These are phyloP conservation scores for Biscogniauxia marginata DNA, from an alignment of 2,329 filamentous ascomycete species.

Conservation along the genomic window DNA sequence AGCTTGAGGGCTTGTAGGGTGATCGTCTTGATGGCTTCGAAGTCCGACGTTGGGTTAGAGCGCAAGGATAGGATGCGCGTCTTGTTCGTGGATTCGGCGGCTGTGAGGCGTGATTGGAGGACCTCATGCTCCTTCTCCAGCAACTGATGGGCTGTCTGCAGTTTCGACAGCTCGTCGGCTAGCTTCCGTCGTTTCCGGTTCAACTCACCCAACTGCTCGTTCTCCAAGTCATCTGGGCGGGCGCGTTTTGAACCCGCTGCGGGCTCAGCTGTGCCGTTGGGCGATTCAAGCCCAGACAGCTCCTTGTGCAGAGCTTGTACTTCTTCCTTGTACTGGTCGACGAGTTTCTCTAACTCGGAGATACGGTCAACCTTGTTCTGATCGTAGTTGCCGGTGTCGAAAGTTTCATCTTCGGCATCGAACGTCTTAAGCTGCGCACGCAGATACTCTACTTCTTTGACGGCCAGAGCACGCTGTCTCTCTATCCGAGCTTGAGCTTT, in stretches of 20 bases:
- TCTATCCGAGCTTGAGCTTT: constrained; percentile 76
- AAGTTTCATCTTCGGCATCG: constrained; percentile 82
- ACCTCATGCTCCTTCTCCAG: constrained; percentile 69
- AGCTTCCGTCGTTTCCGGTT: constrained; percentile 79
- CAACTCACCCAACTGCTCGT: constrained; percentile 76
- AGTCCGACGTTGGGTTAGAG: constrained; percentile 86
- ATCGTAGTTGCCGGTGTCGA: constrained; percentile 78
- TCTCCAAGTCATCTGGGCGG: constrained; percentile 57
- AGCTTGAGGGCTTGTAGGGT: constrained; percentile 75
- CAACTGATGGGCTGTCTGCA: constrained; percentile 74
- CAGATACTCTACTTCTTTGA: constrained; percentile 92
- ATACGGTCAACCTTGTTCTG: constrained; percentile 72
- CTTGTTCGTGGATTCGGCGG: constrained; percentile 63
- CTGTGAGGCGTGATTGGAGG: constrained; percentile 70
- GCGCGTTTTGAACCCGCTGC: constrained; percentile 62
- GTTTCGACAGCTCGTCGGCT: constrained; percentile 35
- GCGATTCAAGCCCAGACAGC: constrained; percentile 62
- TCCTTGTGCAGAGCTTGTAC: constrained; percentile 72
- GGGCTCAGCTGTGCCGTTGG: constrained; percentile 36
- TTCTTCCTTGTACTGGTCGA: constrained; percentile 84
- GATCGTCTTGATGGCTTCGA: constrained; percentile 78
- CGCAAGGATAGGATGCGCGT: constrained; percentile 83
- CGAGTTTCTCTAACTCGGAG: constrained; percentile 76
- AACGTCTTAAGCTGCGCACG: constrained; percentile 88
- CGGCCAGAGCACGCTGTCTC: constrained; percentile 77